Evolutionary conservation across 495 filamentous ascomycete genomes (phyloP), one percentile per base, ranked within the genome.

Genomic region (Annulohypoxylon stygium): DNA sequence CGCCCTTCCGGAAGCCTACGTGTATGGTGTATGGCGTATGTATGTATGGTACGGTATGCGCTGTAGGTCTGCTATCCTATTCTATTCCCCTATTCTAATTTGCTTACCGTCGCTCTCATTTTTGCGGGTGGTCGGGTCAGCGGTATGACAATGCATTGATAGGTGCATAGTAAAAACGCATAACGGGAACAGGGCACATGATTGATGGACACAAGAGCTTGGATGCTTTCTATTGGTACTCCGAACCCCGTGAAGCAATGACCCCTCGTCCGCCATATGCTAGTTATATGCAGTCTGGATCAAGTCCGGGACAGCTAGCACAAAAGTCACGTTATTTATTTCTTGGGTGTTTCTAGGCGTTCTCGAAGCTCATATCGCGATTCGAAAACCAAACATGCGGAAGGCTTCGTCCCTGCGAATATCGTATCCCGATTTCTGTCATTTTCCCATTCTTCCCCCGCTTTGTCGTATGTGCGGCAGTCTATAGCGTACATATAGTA

Each of bases 361-460:
- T 55, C 67, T 57, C 39, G 59, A 47, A 54, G 26, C 30, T 6
- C 3, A n/a, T 62, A 43, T 50, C 39, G 9, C 48, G 36, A 18
- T 47, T n/a, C 20, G 12, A 30, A 7, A 33, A 43, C 26, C 11
- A 16, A 16, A 25, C n/a, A 12, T 18, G 43, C 30, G 37, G 41
- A 58, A 67, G 16, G 16, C 33, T 45, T 51, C 41, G 18, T 70
- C 67, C 51, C 60, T 61, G 65, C 57, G 48, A 69, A 69, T 37
- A 55, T 43, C 9, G 23, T 33, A 47, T 69, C 66, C 58, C 51
- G 34, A 63, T 34, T 50, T n/a, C 8, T 41, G 30, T 23, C 11
- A 43, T 18, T 30, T 39, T 43, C 57, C 36, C 34, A 45, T 23
- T 18, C 26, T 39, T 43, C 57, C 57, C 45, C 55, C 36, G 26